These are phyloP conservation scores for Biscogniauxia sp. DNA, from an alignment of 2,329 filamentous ascomycete genomes.

Conservation along the genomic window DNA sequence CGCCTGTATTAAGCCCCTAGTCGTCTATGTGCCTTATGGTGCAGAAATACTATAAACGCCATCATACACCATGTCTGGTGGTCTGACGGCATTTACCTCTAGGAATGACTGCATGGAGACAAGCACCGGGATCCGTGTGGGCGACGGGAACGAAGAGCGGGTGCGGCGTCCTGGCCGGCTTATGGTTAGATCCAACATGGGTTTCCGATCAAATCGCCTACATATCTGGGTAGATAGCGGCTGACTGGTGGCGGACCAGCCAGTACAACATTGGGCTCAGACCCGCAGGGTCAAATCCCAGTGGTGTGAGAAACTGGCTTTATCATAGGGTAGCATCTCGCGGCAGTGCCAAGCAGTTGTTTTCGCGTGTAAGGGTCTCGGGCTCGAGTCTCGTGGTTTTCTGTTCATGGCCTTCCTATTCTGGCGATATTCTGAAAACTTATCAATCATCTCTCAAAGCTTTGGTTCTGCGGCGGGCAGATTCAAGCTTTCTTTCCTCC, in stretches of 20 bases:
- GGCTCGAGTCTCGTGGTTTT: conserved; percentile 24
- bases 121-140: background rate
- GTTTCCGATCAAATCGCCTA: background rate
- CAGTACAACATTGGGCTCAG: background rate
- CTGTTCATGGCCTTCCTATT: conserved; percentile 27
- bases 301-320: conserved; percentile 18
- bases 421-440: conserved; percentile 16
- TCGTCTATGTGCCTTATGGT: conserved; percentile 3
- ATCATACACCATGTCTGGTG: conserved; percentile 10
- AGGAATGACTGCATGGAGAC: background rate
- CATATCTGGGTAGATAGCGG: too few relatives aligned
- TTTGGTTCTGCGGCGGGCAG: conserved; percentile 5
- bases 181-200: background rate
- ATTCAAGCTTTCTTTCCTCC: background rate
- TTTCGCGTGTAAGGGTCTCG: conserved; percentile 14
- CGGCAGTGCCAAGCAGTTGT: conserved; percentile 17
- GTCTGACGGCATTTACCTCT: background rate
- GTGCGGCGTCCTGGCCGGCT: background rate
- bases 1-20: conserved; percentile 6
- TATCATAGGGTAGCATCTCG: conserved; percentile 25
- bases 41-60: conserved; percentile 8
- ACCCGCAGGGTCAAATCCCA: background rate
- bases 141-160: background rate
- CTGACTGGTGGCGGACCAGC: background rate
- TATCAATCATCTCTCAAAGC: conserved; percentile 14